A percentile compares a stretch with the other conserved stretches of the same genome.
Conservation (phyloP, 805 yeast genomes). For the Spathaspora sp. region DNA sequence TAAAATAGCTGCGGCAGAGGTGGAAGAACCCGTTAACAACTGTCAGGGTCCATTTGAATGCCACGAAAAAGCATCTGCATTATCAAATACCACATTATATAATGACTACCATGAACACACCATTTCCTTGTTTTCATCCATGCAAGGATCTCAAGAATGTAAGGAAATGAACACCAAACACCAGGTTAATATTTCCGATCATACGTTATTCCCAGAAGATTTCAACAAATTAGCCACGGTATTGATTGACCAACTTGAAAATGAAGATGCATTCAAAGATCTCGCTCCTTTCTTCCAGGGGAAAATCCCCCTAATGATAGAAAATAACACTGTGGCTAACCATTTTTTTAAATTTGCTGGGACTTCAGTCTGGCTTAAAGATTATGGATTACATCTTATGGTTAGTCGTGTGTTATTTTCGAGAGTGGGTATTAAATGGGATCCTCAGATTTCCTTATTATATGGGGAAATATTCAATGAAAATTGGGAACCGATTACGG, state of each 20-base stretch:
- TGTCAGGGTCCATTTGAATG: neutral
- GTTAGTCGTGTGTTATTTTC: conserved; percentile 26
- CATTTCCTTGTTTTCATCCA: neutral
- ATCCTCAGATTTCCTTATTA: conserved; percentile 22
- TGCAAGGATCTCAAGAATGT: neutral
- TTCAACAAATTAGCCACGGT: conserved; percentile 6
- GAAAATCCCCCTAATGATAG: conserved; percentile 9
- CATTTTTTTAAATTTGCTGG: conserved; percentile 33
- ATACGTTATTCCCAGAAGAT: conserved; percentile 1
- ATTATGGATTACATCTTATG: conserved; percentile 29
- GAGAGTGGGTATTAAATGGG: conserved; percentile 17
- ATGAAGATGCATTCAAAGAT: conserved; percentile 5
- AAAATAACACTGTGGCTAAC: neutral
- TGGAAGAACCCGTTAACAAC: neutral
- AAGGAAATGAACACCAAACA: neutral
- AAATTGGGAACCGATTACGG: conserved; percentile 18
- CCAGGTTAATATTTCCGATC: neutral
- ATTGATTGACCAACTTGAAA: conserved; percentile 1
- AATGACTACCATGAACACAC: neutral
- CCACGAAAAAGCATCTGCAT: neutral
- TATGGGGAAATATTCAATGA: conserved; percentile 19
- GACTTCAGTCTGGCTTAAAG: conserved; percentile 27
- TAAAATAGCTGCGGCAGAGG: neutral
- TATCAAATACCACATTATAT: neutral
- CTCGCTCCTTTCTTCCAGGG: conserved; percentile 3